phyloP scores from a whole-genome alignment of 495 filamentous ascomycete genomes.

The Cryomyces minteri region DNA sequence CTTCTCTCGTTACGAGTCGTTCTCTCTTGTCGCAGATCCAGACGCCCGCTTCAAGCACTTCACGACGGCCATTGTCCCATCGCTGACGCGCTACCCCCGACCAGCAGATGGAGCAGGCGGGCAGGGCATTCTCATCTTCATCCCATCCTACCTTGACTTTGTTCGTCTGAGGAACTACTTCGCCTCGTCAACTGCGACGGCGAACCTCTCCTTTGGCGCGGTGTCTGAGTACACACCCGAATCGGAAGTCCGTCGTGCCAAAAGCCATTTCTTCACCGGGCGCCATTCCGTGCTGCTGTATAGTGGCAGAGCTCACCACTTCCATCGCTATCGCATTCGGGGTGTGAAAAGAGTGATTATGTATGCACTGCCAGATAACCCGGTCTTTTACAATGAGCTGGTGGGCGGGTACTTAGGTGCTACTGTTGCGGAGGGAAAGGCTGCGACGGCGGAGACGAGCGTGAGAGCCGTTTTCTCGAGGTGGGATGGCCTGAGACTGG shows the following conservation, averaged over 20 bases:
- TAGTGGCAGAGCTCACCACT: conserved; percentile 87
- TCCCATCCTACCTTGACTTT: conserved; percentile 87
- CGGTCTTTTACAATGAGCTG: conserved; percentile 74
- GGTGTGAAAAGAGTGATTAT: conserved; percentile 67
- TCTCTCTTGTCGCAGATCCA: conserved; percentile 50
- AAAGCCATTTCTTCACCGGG: conserved; percentile 72
- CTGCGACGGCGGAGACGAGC: conserved; percentile 18
- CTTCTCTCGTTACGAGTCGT: conserved; percentile 71
- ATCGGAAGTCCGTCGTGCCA: conserved; percentile 58
- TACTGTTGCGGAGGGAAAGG: conserved; percentile 32
- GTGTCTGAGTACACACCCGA: conserved; percentile 75
- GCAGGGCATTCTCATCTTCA: conserved; percentile 62
- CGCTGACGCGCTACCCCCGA: conserved; percentile 38
- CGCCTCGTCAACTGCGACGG: conserved; percentile 46
- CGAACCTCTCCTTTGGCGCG: conserved; percentile 57
- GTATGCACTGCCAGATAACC: conserved; percentile 81
- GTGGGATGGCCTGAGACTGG: conserved; percentile 76
- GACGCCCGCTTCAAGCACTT: conserved; percentile 89
- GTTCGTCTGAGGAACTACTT: conserved; percentile 84
- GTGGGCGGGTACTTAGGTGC: conserved; percentile 46
- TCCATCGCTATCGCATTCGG: conserved; percentile 59
- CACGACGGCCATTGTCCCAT: conserved; percentile 56
- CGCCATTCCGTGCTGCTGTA: conserved; percentile 73
- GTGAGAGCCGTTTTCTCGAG: conserved; percentile 65
- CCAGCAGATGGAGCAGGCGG: conserved; percentile 20